phyloP scores from a whole-genome alignment of 352 stramenopile species.

The Pythium volutum region DNA sequence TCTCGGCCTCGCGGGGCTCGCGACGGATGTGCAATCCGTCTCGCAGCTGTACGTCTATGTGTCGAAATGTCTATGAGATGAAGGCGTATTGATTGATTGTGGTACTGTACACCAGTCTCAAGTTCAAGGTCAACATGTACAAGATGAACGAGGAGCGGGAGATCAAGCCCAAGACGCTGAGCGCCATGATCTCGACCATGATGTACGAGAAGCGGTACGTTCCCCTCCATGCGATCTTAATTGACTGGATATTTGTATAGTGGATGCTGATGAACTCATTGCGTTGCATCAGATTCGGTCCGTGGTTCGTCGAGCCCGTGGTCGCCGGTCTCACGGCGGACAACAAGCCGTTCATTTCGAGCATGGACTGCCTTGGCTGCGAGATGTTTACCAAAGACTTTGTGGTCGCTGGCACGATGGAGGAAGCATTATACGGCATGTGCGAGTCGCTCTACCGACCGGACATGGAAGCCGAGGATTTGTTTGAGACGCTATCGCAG shows the following conservation, averaged over 20 bases:
- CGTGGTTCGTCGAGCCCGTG: slow-evolving; percentile 98
- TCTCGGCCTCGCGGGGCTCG: slow-evolving; percentile 96
- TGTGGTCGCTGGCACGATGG: slow-evolving; percentile 97
- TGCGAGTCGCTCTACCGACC: slow-evolving; percentile 98
- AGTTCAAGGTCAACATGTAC: slow-evolving; percentile 97
- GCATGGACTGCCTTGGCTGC: slow-evolving; percentile 98
- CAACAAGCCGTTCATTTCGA: slow-evolving; percentile 95
- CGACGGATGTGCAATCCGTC: slow-evolving; percentile 97
- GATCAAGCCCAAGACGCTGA: slow-evolving; percentile 98
- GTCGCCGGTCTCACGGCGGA: slow-evolving; percentile 95
- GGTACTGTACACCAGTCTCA: slow-evolving; percentile 46
- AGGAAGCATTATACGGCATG: slow-evolving; percentile 98
- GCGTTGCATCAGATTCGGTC: slow-evolving; percentile 85
- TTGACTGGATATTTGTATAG: background rate
- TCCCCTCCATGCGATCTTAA: background rate
- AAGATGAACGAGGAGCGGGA: slow-evolving; percentile 98
- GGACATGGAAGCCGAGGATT: slow-evolving; percentile 93
- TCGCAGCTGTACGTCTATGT: slow-evolving; percentile 82
- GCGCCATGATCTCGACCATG: slow-evolving; percentile 93
- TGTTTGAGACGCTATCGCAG: slow-evolving; percentile 99
- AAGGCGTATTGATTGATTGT: background rate
- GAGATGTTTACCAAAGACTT: slow-evolving; percentile 97
- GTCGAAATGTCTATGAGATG: no score
- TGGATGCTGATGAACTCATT: background rate
- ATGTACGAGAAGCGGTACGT: slow-evolving; percentile 96